Base-by-base conservation (phyloP, 345 rosid species). In the Euphorbia peplus region DNA sequence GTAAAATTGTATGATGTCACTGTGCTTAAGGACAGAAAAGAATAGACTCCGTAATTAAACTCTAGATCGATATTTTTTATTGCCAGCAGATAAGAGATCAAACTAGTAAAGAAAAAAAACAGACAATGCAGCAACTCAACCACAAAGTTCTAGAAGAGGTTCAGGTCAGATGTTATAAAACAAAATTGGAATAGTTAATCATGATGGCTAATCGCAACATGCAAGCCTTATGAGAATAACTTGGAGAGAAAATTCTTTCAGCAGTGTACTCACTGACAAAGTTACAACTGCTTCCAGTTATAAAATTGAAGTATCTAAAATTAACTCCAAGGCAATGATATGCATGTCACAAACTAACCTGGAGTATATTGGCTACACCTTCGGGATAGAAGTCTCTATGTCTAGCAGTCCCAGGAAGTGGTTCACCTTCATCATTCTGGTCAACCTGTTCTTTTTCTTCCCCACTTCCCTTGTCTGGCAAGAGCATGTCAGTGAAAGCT, bases 331-430 rank as follows among this genome's bases (percentile, higher is more conserved):
- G 28, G 29, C 55, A 21, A 41, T 18, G 19, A 42, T 63, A 60
- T 47, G 25, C 24, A 61, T 47, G 12, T 48, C 44, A 74, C 18
- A n/a, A 76, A 74, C 85, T 68, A 65, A 87, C 99, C 96, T 88
- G 85, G 37, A 95, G 96, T 73, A 83, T 78, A 73, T 83, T 83
- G 54, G 99, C 97, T 57, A 95, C 96, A 64, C 99, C 99, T 86
- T 95, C 99, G 4, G 99, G 99, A 80, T 95, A 95, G 83, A 95
- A 95, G 82, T 95, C 99, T 73, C 99, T 84, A 71, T 95, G 99
- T 71, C 97, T 88, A 73, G 96, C 96, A 78, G 99, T 95, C 72
- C 98, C 99, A 64, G 99, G 99, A 82, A 95, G 90, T 66, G 99
- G 95, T 63, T 91, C 96, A 32, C 93, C 92, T 69, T 91, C 99